Base-by-base conservation (phyloP, 2,329 filamentous ascomycete genomes). In the Aspergillus fructus region DNA sequence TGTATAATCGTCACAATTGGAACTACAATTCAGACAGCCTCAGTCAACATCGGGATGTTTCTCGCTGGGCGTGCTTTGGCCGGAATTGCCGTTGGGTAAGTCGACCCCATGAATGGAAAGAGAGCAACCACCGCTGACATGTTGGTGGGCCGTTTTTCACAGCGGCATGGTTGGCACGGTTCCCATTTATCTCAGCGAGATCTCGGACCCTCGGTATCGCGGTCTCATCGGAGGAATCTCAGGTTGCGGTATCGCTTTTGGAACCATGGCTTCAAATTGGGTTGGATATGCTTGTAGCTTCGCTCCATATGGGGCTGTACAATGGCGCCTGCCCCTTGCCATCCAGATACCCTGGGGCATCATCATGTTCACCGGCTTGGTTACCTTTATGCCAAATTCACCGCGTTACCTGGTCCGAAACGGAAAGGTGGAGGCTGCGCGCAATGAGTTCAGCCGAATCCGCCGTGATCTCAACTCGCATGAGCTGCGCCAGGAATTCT, bases 201-300 rank as follows among this genome's bases (percentile, higher is more conserved):
- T 84, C 55, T 79, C 80, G 0, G 72, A 80, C 2, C 79, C 79
- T 0, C 65, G 73, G 8, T 71, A 73, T 51, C 77, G 82, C 39
- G 82, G 82, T n/a, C 68, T 84, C 13, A 83, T 84, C 56, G 81
- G 79, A 15, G 81, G 81, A 13, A 76, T 81, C 43, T 81, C 79
- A 1, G 82, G 83, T 7, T 80, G 80, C 50, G 82, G 82, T 7
- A 82, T 84, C 57, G 76, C 80, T 2, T 80, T 83, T 51, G 83
- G 82, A 11, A 83, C 81, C 3, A 83, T 83, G 80, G 71, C 75
- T 60, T 81, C 80, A 4, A 85, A 85, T 65, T 85, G 82, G 83
- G 77, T 84, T 4, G 82, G 82, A 3, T 84, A 80, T 61, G 81
- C 81, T 0, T 83, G 82, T 59, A 76, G 78, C 19, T 83, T 78